These are phyloP conservation scores for Hibiscus syriacus DNA, from an alignment of 345 rosid genomes.

Conservation along the genomic window DNA sequence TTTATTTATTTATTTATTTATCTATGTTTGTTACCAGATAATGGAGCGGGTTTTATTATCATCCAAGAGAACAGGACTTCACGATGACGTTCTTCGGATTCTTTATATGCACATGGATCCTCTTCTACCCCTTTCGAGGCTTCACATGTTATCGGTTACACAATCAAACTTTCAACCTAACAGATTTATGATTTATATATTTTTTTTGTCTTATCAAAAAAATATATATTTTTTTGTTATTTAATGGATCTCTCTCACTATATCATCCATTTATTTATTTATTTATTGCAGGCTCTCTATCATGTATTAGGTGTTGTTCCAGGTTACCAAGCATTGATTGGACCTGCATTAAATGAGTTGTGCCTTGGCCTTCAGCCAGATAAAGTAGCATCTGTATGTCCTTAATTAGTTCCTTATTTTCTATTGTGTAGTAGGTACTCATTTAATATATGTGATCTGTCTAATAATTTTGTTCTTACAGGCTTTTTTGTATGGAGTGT, in stretches of 20 bases:
- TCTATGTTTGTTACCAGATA: constrained; percentile 45
- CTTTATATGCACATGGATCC: constrained; percentile 88
- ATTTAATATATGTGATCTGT: neutral
- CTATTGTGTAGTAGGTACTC: neutral
- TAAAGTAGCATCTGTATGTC: constrained; percentile 72
- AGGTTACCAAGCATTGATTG: constrained; percentile 71
- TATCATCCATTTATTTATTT: neutral
- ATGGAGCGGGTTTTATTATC: constrained; percentile 74
- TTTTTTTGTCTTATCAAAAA: no score
- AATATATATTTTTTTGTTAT: neutral
- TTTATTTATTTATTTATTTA: neutral
- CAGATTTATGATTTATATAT: neutral
- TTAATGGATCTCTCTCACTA: constrained; percentile 4
- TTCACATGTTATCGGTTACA: constrained; percentile 81
- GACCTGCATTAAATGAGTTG: constrained; percentile 83
- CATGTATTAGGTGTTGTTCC: constrained; percentile 89
- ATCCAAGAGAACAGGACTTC: constrained; percentile 73
- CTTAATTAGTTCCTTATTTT: constrained; percentile 6
- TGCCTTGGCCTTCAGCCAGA: constrained; percentile 87
- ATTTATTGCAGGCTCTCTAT: constrained; percentile 64
- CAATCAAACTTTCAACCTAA: constrained; percentile 17
- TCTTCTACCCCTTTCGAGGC: constrained; percentile 84
- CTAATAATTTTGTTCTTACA: constrained; percentile 24
- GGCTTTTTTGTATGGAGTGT: constrained; percentile 85
- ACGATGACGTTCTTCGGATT: constrained; percentile 75